A percentile compares a stretch with the other conserved stretches of the same genome.
phyloP scores from a whole-genome alignment of 2,329 filamentous ascomycete genomes.

The Colletotrichum navitas region DNA sequence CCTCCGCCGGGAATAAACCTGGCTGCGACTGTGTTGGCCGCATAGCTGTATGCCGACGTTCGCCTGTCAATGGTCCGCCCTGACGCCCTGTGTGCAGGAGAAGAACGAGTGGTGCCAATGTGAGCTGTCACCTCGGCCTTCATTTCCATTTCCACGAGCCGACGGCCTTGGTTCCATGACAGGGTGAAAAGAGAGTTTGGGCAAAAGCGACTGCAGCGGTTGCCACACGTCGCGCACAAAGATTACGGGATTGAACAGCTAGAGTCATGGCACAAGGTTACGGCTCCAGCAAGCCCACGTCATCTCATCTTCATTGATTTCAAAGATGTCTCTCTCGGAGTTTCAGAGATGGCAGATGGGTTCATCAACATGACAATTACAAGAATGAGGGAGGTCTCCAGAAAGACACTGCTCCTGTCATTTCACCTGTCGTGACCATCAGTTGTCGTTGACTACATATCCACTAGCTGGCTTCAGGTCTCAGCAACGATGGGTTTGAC shows the following conservation, averaged over 20 bases:
- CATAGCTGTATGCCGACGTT: neutral
- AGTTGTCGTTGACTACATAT: neutral
- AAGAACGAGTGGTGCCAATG: neutral
- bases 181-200: neutral
- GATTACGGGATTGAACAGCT: neutral
- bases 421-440: neutral
- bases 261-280: neutral
- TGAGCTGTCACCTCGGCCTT: neutral
- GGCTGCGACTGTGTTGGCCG: neutral
- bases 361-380: neutral
- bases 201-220: neutral
- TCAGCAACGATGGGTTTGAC: neutral
- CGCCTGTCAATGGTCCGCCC: neutral
- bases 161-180: slow-evolving; percentile 12
- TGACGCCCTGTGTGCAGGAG: neutral
- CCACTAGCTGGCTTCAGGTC: neutral
- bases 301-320: neutral
- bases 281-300: neutral
- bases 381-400: neutral
- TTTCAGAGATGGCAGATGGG: neutral
- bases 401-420: neutral
- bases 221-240: neutral
- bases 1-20: neutral
- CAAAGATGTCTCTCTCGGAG: neutral
- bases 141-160: slow-evolving; percentile 12